These are phyloP conservation scores for Chytriomyces sp. DNA, from an alignment of 192 early-diverging fungal genomes.

Conservation along the genomic window DNA sequence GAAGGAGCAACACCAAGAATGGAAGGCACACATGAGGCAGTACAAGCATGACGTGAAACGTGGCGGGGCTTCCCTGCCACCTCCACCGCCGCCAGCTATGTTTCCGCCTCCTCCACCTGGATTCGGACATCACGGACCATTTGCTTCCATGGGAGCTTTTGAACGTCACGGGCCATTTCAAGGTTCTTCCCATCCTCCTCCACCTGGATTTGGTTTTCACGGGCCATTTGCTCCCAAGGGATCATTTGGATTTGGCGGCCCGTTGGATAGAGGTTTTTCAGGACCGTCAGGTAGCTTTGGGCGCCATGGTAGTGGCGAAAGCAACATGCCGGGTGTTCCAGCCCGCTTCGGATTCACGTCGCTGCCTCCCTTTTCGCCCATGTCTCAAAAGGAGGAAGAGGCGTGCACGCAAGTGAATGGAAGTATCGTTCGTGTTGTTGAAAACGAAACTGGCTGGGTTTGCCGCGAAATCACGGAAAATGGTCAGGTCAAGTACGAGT, in stretches of 20 bases:
- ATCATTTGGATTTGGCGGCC: no score
- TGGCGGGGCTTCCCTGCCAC: not conserved
- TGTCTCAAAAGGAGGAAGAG: not conserved
- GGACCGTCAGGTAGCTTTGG: no score
- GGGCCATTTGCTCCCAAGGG: not conserved
- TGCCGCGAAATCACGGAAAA: not conserved
- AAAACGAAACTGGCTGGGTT: not conserved
- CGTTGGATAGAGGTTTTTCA: no score
- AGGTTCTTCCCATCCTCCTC: no score
- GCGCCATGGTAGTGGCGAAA: no score
- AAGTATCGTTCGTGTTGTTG: not conserved
- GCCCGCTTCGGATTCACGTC: not conserved
- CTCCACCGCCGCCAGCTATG: not conserved
- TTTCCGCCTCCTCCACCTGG: not conserved
- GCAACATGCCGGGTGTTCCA: not conserved
- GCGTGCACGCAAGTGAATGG: not conserved
- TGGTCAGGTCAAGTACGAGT: not conserved
- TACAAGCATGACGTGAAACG: not conserved
- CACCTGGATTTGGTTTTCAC: not conserved
- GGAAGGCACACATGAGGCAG: not conserved
- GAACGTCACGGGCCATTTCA: no score
- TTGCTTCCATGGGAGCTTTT: no score
- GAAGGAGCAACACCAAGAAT: not conserved
- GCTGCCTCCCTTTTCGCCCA: not conserved
- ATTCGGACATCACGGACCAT: not conserved